Conservation (phyloP, 2,329 filamentous ascomycete species). For the Nothophaeocryptopus gaeumannii region DNA sequence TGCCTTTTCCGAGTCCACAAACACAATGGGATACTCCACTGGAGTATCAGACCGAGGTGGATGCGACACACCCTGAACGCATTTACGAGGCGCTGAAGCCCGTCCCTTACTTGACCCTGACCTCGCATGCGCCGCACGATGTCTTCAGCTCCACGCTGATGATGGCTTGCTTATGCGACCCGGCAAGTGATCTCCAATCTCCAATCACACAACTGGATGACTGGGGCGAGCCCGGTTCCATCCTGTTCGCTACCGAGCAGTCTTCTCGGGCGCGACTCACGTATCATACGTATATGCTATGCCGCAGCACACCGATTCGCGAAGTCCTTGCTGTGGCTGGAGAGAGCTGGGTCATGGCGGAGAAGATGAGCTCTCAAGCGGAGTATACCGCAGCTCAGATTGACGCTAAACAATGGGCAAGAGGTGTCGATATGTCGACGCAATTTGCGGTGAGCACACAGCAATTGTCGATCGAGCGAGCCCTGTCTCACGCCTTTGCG, state of each 20-base stretch:
- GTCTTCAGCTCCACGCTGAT: constrained; percentile 40
- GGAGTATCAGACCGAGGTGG: not conserved
- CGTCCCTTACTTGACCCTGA: constrained; percentile 5
- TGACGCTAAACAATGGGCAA: constrained; percentile 38
- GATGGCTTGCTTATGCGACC: constrained; percentile 29
- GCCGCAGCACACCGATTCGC: constrained; percentile 40
- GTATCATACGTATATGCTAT: constrained; percentile 39
- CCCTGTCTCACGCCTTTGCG: constrained; percentile 25
- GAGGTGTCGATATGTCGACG: not conserved
- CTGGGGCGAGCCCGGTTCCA: constrained; percentile 1
- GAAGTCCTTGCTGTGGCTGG: constrained; percentile 44
- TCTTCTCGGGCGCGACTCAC: constrained; percentile 19
- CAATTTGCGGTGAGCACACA: too few relatives aligned
- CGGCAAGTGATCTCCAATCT: constrained; percentile 4
- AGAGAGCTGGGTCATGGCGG: constrained; percentile 46
- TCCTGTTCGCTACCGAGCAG: constrained; percentile 21
- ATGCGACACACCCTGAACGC: constrained; percentile 5
- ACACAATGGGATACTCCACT: constrained; percentile 38
- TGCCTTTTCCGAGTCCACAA: constrained; percentile 39
- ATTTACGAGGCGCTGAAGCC: constrained; percentile 19
- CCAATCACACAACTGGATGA: constrained; percentile 4
- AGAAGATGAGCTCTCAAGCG: constrained; percentile 38
- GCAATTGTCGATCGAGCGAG: not conserved
- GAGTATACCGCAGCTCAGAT: constrained; percentile 35
- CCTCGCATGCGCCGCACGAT: constrained; percentile 12